Conservation (phyloP, 495 filamentous ascomycete genomes). For the Tetracladium setigerum region DNA sequence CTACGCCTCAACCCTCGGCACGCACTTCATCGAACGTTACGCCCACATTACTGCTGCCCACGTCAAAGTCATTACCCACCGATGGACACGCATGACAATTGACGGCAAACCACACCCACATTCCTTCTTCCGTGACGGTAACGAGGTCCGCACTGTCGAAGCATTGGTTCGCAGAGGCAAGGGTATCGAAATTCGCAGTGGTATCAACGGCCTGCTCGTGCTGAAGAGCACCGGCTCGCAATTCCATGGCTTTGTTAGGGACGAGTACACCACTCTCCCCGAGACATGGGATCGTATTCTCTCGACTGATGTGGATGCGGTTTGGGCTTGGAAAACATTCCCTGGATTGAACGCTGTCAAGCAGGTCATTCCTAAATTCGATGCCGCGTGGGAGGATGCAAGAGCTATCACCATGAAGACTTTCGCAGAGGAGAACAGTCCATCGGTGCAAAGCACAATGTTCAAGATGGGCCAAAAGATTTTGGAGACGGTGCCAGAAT, state of each 20-base stretch:
- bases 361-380: conserved; percentile 57
- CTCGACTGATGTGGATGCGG: conserved; percentile 81
- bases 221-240: conserved; percentile 96
- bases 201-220: conserved; percentile 70
- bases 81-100: conserved; percentile 84
- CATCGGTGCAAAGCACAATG: conserved; percentile 95
- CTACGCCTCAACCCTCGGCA: conserved; percentile 74
- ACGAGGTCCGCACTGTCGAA: conserved; percentile 75
- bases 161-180: conserved; percentile 34
- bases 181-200: conserved; percentile 61
- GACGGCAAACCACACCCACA: conserved; percentile 93
- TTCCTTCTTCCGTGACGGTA: conserved; percentile 84
- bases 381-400: conserved; percentile 67
- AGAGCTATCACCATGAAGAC: conserved; percentile 79
- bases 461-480: conserved; percentile 96
- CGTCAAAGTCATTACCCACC: conserved; percentile 73
- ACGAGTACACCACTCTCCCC: conserved; percentile 84
- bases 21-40: conserved; percentile 85
- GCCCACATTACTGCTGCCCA: conserved; percentile 77
- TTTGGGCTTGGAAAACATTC: conserved; percentile 79
- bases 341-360: conserved; percentile 58
- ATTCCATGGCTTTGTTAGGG: conserved; percentile 87
- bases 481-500: conserved; percentile 61
- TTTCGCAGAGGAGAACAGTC: conserved; percentile 86
- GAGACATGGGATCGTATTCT: conserved; percentile 95